These are phyloP conservation scores for Brettanomyces anomalus DNA, from an alignment of 805 yeast genomes.

Conservation along the genomic window DNA sequence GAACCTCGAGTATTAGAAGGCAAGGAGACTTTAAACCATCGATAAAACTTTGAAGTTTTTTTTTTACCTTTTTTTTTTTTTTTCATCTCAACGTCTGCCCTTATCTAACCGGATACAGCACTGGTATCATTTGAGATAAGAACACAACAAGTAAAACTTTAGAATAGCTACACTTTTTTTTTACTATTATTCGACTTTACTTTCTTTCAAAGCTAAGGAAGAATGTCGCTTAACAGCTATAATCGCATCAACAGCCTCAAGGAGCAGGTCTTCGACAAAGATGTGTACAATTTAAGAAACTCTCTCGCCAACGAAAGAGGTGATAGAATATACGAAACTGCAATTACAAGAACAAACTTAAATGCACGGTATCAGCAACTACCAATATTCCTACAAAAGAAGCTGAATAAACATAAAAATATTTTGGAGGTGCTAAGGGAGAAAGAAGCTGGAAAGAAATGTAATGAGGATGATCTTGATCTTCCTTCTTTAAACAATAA, in stretches of 20 bases:
- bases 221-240: too few relatives aligned
- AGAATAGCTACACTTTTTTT: too few relatives aligned
- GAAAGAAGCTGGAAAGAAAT: slow-evolving; percentile 2
- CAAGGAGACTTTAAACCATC: too few relatives aligned
- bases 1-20: too few relatives aligned
- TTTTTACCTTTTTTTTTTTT: too few relatives aligned
- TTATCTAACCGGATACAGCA: too few relatives aligned
- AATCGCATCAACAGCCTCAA: not conserved
- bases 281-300: not conserved
- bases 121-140: too few relatives aligned
- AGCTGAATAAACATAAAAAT: slow-evolving; percentile 6
- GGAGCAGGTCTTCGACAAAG: not conserved
- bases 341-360: slow-evolving; percentile 7
- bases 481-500: slow-evolving; percentile 9
- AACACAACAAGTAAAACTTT: too few relatives aligned
- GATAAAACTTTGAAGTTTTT: too few relatives aligned
- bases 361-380: slow-evolving; percentile 5
- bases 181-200: too few relatives aligned
- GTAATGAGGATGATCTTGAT: slow-evolving; percentile 7
- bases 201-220: too few relatives aligned
- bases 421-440: slow-evolving; percentile 15
- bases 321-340: slow-evolving; percentile 6
- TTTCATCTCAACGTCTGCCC: too few relatives aligned
- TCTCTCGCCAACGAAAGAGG: slow-evolving; percentile 5
- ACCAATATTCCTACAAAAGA: slow-evolving; percentile 10